These are phyloP conservation scores for Lentinus tigrinus DNA, from an alignment of 768 basidiomycete species.

Conservation along the genomic window DNA sequence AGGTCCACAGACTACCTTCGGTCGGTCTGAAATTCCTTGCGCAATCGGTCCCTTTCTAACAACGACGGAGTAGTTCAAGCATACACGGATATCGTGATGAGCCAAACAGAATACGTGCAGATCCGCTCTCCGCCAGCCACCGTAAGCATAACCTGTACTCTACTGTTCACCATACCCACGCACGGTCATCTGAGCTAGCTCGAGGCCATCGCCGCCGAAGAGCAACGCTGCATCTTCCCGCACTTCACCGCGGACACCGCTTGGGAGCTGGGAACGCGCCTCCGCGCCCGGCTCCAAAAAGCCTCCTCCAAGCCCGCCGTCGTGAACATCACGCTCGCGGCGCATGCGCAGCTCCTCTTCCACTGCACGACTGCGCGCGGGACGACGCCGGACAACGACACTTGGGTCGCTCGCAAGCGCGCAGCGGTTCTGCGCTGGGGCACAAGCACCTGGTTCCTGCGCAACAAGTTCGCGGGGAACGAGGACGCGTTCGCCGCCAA, in stretches of 20 bases:
- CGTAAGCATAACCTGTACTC: neutral
- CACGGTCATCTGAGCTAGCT: slow-evolving; percentile 8
- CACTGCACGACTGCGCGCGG: slow-evolving; percentile 20
- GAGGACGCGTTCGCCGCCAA: slow-evolving; percentile 20
- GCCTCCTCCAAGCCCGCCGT: slow-evolving; percentile 19
- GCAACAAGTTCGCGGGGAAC: slow-evolving; percentile 18
- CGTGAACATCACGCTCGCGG: slow-evolving; percentile 24
- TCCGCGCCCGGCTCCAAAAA: slow-evolving; percentile 17
- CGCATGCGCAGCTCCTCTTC: slow-evolving; percentile 23
- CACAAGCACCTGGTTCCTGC: slow-evolving; percentile 19
- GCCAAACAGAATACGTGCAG: neutral
- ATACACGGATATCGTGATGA: neutral
- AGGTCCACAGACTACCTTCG: too few species aligned
- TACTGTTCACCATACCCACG: too few species aligned
- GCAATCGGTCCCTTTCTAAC: too few species aligned
- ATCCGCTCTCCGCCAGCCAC: neutral
- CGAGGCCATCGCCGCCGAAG: slow-evolving; percentile 13
- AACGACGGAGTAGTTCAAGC: too few species aligned
- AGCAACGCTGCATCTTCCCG: slow-evolving; percentile 18
- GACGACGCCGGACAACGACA: slow-evolving; percentile 22
- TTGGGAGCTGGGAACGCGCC: slow-evolving; percentile 20
- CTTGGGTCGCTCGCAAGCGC: slow-evolving; percentile 25
- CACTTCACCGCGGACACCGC: slow-evolving; percentile 23
- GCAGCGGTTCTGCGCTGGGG: slow-evolving; percentile 23
- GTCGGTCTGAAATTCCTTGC: too few species aligned